Evolutionary conservation across 805 yeast genomes (phyloP).

Genomic region (Trichomonascus vanleenenianus): DNA sequence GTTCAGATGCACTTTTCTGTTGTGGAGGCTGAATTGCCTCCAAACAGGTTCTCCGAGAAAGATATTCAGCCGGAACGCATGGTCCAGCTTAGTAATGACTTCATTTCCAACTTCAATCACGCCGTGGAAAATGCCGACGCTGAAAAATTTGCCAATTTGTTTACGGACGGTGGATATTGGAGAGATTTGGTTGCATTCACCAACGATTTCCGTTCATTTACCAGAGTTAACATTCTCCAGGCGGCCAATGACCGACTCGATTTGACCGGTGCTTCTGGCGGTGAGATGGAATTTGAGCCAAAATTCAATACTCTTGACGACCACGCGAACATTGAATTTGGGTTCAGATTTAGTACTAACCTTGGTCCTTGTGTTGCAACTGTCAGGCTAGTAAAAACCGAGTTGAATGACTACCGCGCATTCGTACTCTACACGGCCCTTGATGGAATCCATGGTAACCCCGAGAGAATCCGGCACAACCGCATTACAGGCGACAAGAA

Average conservation of each 20-base stretch:
- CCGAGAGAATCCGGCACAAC: slow-evolving; percentile 8
- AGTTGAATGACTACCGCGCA: slow-evolving; percentile 8
- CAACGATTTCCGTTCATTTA: slow-evolving; percentile 16
- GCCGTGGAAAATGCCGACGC: slow-evolving; percentile 12
- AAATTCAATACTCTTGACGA: not conserved
- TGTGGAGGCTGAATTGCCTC: slow-evolving; percentile 4
- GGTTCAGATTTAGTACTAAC: slow-evolving; percentile 11
- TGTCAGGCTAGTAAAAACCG: slow-evolving; percentile 8
- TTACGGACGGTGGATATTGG: slow-evolving; percentile 16
- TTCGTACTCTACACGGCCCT: slow-evolving; percentile 11
- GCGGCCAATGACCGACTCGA: slow-evolving; percentile 13
- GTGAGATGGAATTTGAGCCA: not conserved
- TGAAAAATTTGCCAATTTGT: slow-evolving; percentile 11
- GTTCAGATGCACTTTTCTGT: slow-evolving; percentile 7
- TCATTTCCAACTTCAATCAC: slow-evolving; percentile 9
- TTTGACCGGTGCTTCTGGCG: slow-evolving; percentile 2
- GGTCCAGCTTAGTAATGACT: not conserved
- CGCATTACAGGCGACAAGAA: slow-evolving; percentile 12
- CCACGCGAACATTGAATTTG: slow-evolving; percentile 3
- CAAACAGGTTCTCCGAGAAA: slow-evolving; percentile 1
- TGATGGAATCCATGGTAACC: slow-evolving; percentile 12
- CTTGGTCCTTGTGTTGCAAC: slow-evolving; percentile 12
- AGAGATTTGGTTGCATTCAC: slow-evolving; percentile 20
- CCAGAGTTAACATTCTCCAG: slow-evolving; percentile 15
- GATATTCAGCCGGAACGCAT: slow-evolving; percentile 1